A percentile compares a stretch with the other conserved stretches of the same genome.
Evolutionary conservation across 106 monocot genomes (phyloP).

Genomic region (Posidonia australis): DNA sequence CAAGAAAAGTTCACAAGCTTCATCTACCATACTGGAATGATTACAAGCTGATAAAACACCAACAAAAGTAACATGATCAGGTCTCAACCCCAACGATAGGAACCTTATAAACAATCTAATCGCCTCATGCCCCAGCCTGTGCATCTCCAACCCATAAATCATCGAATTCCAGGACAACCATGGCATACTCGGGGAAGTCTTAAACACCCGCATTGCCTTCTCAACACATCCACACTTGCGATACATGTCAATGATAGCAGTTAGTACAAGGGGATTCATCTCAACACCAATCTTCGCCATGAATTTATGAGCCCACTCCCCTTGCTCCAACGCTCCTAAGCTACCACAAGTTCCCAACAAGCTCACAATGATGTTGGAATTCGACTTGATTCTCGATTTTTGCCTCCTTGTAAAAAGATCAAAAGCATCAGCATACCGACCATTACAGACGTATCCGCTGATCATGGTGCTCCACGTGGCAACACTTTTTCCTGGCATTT

Average conservation of each 20-base stretch:
- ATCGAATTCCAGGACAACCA: slow-evolving; percentile 53
- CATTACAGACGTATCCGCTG: slow-evolving; percentile 38
- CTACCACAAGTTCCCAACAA: slow-evolving; percentile 31
- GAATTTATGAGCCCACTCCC: slow-evolving; percentile 38
- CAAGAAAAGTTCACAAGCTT: slow-evolving; percentile 31
- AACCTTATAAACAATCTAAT: slow-evolving; percentile 27
- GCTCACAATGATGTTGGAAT: slow-evolving; percentile 26
- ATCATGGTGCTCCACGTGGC: slow-evolving; percentile 46
- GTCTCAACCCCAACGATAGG: slow-evolving; percentile 5
- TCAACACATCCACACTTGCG: slow-evolving; percentile 47
- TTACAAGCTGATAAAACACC: slow-evolving; percentile 35
- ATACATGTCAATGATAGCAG: slow-evolving; percentile 53
- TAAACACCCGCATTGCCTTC: slow-evolving; percentile 37
- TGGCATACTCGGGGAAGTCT: slow-evolving; percentile 5
- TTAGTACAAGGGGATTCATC: slow-evolving; percentile 28
- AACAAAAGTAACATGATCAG: slow-evolving; percentile 44
- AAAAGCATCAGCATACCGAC: slow-evolving; percentile 21
- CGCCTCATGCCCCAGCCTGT: slow-evolving; percentile 29
- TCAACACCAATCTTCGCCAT: slow-evolving; percentile 16
- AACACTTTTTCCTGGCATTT: slow-evolving; percentile 32
- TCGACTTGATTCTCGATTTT: slow-evolving; percentile 10
- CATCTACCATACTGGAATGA: slow-evolving; percentile 33
- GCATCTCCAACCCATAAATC: slow-evolving; percentile 30
- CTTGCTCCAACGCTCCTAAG: slow-evolving; percentile 47
- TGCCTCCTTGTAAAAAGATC: slow-evolving; percentile 27